Conservation (phyloP, 202 grass and related monocot species). For the Setaria italica region DNA sequence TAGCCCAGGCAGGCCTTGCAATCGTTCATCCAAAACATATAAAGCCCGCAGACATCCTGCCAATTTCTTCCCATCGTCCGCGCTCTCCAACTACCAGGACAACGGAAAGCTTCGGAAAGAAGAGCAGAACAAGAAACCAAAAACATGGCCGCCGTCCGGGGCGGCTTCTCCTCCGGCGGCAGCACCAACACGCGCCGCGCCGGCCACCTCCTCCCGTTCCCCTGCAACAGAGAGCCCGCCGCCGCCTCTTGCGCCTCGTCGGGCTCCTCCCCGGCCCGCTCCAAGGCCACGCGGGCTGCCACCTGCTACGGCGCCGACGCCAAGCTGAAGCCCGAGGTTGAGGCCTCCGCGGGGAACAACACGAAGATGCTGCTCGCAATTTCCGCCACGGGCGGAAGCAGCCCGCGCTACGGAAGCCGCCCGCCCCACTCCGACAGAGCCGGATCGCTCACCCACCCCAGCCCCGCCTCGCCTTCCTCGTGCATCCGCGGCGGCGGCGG, state of each 20-base stretch:
- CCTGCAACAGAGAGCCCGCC: conserved; percentile 53
- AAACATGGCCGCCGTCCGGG: conserved; percentile 43
- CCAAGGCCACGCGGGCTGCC: conserved; percentile 44
- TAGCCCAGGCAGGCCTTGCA: background rate
- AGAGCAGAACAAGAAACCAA: conserved; percentile 38
- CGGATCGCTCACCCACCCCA: conserved; percentile 57
- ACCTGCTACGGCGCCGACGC: conserved; percentile 41
- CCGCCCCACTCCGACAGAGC: conserved; percentile 49
- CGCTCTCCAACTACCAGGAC: conserved; percentile 28
- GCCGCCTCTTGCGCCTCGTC: conserved; percentile 38
- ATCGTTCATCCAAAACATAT: too few relatives aligned
- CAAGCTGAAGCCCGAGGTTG: conserved; percentile 23
- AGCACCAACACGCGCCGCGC: conserved; percentile 53
- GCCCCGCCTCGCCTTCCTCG: conserved; percentile 64
- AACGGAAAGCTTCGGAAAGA: background rate
- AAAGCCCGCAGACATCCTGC: conserved; percentile 11
- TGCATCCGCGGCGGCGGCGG: conserved; percentile 43
- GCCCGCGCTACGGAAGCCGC: conserved; percentile 34
- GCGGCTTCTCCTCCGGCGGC: conserved; percentile 44
- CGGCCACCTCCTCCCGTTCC: conserved; percentile 32
- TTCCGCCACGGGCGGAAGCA: conserved; percentile 52
- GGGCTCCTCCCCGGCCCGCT: conserved; percentile 45
- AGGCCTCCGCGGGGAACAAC: conserved; percentile 57
- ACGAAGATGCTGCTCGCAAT: conserved; percentile 65
- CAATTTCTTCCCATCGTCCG: background rate